Base-by-base conservation (phyloP, 106 monocot genomes). In the Alisma plantagoaquatica region DNA sequence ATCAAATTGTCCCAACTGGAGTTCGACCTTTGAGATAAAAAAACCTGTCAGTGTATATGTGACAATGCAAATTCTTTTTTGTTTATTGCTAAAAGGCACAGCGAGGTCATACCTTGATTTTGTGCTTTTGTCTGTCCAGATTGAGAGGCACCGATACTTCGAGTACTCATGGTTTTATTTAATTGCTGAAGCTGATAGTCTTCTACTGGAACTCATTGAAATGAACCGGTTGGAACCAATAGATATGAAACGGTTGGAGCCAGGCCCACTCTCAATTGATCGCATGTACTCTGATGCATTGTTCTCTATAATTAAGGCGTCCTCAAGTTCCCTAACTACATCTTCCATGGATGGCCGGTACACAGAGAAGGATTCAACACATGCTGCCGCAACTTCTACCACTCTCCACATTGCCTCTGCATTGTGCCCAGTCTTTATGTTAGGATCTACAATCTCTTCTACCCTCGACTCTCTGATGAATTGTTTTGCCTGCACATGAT, bases 221-320 rank as follows among this genome's bases (percentile, higher is more conserved):
- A n/a, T n/a, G n/a, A n/a, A n/a, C n/a, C n/a, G n/a, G n/a, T n/a
- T 75, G n/a, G n/a, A n/a, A n/a, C n/a, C 69, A 0, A 64, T 5
- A 0, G 70, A 65, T 10, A 58, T 46, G 51, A 45, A 77, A 16
- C 75, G 75, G 35, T 76, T 80, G 1, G 81, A 81, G 10, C 80
- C 75, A 23, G 71, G 72, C 1, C 60, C 52, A 56, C 75, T 76
- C 14, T 81, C 75, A 10, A 81, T 81, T 24, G 81, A 81, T 24
- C 72, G 63, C 81, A 81, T 81, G 51, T 81, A 81, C 63, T 81
- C 81, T 0, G 81, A 81, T 1, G 81, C 81, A 29, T 81, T 81
- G 43, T 81, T 81, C 44, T 81, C 81, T 5, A 81, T 81, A 38
- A 76, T 81, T 46, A 81, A 50, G 3, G 81, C 75, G 25, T 81